Base-by-base conservation (phyloP, 2,329 filamentous ascomycete genomes). In the Scortechinia acanthostroma region DNA sequence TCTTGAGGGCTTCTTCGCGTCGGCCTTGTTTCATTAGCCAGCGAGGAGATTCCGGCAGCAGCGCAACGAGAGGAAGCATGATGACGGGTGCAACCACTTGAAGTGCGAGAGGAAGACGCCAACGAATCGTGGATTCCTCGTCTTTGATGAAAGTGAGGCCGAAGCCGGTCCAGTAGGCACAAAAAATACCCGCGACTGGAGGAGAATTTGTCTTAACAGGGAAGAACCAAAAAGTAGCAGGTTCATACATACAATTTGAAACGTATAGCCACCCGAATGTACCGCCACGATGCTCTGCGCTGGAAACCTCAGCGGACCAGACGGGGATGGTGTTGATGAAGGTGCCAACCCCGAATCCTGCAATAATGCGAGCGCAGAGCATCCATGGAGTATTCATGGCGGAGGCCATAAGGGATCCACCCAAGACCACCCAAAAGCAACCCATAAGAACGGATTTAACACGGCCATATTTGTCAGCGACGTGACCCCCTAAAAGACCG, bases 1-100 rank as follows among this genome's bases (percentile, higher is more conserved):
- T n/a, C n/a, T n/a, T n/a, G 4, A 46, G 50, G 14, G 51, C 48
- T 43, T 52, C 51, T 40, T 51, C 25, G 43, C 51, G 48, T 4
- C 51, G 51, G 4, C 51, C 51, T 19, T 51, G 47, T 44, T 52
- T 52, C 51, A 52, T 52, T n/a, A 52, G 43, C 50, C 48, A 52
- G 37, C 50, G 50, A 2, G 51, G 50, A 4, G 51, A 52, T 42
- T 52, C 51, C 2, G 51, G 51, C 17, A 52, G 51, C 44, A 52
- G 51, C 16, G 51, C 51, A 42, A 52, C 50, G 16, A 50, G 50
- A 16, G 49, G 30, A 4, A 50, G 50, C 21, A 52, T 52, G 22
- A 52, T 22, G 13, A 50, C 20, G 28, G 51, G 50, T 40, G 50
- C 51, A 22, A 52, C 46, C 6, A 52, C 48, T 43, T 52, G 51